Conservation (phyloP, 2,329 filamentous ascomycete species). For the Raffaelea albimanens region DNA sequence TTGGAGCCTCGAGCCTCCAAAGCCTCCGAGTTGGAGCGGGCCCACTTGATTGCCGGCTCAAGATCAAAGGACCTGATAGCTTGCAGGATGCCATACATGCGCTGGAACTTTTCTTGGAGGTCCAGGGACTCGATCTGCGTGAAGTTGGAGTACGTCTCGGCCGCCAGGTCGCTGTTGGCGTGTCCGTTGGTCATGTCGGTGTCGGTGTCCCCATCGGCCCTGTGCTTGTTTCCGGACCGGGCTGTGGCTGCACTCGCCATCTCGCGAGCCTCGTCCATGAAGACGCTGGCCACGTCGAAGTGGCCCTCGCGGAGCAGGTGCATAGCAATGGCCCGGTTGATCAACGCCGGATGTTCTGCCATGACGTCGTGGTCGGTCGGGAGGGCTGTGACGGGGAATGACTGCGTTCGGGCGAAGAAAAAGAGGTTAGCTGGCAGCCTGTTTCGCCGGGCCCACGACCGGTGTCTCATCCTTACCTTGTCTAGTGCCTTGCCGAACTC, state of each 20-base stretch:
- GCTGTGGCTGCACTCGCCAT: conserved; percentile 13
- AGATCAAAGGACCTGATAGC: conserved; percentile 68
- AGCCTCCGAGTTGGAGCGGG: conserved; percentile 56
- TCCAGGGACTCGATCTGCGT: conserved; percentile 53
- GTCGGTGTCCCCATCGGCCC: conserved; percentile 21
- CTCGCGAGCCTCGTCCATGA: conserved; percentile 58
- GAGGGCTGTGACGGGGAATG: conserved; percentile 46
- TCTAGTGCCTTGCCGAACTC: conserved; percentile 80
- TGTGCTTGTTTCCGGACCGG: conserved; percentile 10
- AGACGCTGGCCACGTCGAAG: conserved; percentile 78
- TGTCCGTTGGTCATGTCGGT: conserved; percentile 11
- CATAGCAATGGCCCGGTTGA: conserved; percentile 93
- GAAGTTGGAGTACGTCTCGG: conserved; percentile 11
- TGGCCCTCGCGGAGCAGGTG: conserved; percentile 91
- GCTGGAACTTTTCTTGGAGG: conserved; percentile 71
- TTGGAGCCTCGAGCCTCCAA: conserved; percentile 81
- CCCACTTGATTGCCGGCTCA: conserved; percentile 79
- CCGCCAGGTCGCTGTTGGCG: background rate
- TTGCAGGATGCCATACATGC: conserved; percentile 85
- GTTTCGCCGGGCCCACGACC: background rate
- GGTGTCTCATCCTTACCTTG: conserved; percentile 42
- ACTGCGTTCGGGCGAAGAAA: conserved; percentile 11
- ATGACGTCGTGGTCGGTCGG: conserved; percentile 75
- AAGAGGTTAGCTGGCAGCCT: background rate
- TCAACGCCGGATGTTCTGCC: conserved; percentile 62